These are phyloP conservation scores for Saccharomyces hybrid DNA, from an alignment of 1,139 yeast species.

Conservation along the genomic window DNA sequence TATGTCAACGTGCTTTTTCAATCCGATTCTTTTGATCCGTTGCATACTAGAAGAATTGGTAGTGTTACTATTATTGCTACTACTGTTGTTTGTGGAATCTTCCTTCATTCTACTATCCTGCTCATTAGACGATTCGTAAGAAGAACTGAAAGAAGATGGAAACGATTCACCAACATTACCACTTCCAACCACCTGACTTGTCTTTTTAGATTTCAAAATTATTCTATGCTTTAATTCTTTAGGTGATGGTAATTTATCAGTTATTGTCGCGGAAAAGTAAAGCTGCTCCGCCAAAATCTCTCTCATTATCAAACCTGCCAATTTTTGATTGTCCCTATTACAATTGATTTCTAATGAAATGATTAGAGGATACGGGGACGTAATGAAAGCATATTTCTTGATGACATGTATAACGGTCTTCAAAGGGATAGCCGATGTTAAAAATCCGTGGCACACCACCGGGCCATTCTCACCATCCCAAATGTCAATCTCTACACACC, in stretches of 20 bases:
- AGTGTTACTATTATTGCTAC: constrained; percentile 6
- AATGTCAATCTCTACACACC: constrained; percentile 86
- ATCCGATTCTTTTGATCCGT: constrained; percentile 19
- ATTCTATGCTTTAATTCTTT: constrained; percentile 57
- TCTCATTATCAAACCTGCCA: constrained; percentile 45
- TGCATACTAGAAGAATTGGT: constrained; percentile 27
- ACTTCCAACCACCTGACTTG: constrained; percentile 26
- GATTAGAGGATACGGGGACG: constrained; percentile 77
- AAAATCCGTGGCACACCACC: constrained; percentile 83
- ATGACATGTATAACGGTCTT: constrained; percentile 64
- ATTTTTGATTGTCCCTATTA: constrained; percentile 52
- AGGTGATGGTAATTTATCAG: constrained; percentile 58
- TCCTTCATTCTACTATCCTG: constrained; percentile 11
- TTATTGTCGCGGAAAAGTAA: constrained; percentile 18
- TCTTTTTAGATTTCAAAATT: constrained; percentile 67
- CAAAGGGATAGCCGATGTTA: constrained; percentile 67
- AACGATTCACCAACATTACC: constrained; percentile 2
- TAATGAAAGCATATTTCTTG: constrained; percentile 74
- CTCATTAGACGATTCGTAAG: constrained; percentile 26
- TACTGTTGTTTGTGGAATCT: constrained; percentile 7
- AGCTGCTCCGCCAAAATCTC: constrained; percentile 55
- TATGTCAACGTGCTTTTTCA: constrained; percentile 34
- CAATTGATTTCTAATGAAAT: constrained; percentile 86
- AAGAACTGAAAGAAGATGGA: constrained; percentile 14
- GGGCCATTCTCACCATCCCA: constrained; percentile 90